A percentile compares a stretch with the other conserved stretches of the same genome.
phyloP scores from a whole-genome alignment of 1,284 basidiomycete species.

The Malassezia sp. region DNA sequence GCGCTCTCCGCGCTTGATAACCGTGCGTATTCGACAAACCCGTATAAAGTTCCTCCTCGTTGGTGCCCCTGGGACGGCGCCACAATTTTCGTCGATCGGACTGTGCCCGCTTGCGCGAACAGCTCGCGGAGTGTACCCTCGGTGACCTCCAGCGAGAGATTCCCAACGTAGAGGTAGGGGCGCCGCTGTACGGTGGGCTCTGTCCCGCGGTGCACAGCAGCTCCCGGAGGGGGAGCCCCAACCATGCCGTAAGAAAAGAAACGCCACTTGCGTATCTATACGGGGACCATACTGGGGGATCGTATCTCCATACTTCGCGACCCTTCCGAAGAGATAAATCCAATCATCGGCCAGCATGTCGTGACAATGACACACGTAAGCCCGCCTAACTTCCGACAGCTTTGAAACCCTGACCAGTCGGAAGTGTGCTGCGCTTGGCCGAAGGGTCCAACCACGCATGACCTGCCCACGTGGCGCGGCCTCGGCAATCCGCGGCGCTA shows the following conservation, averaged over 20 bases:
- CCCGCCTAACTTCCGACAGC: too few species aligned
- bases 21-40: slow-evolving; percentile 58
- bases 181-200: slow-evolving; percentile 32
- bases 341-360: too few species aligned
- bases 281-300: too few species aligned
- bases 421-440: too few species aligned
- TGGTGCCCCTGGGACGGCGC: slow-evolving; percentile 72
- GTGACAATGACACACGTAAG: too few species aligned
- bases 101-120: slow-evolving; percentile 84
- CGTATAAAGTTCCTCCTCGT: slow-evolving; percentile 91
- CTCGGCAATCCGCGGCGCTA: too few species aligned
- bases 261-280: background rate
- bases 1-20: slow-evolving; percentile 30
- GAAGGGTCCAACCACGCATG: too few species aligned
- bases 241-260: slow-evolving; percentile 1
- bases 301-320: too few species aligned
- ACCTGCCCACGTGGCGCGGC: too few species aligned
- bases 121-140: slow-evolving; percentile 73
- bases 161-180: slow-evolving; percentile 93
- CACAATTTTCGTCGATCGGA: slow-evolving; percentile 96
- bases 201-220: background rate
- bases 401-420: too few species aligned
- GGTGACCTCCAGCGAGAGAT: slow-evolving; percentile 75
- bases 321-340: too few species aligned
- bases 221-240: background rate